Conservation (phyloP, 306 rosid species). For the Gastrolobium villosum region DNA sequence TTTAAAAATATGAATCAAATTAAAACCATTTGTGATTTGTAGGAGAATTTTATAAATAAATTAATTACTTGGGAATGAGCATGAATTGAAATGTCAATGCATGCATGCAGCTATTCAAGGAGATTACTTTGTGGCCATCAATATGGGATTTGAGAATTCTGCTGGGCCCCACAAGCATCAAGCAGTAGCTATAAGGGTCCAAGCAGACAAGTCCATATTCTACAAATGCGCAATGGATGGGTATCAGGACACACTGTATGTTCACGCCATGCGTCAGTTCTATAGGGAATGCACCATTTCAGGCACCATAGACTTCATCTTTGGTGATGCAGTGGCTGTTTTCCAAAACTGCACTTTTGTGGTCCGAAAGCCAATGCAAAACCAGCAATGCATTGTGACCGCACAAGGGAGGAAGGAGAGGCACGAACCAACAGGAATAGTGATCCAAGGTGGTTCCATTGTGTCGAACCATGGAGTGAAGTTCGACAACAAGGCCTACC, state of each 20-base stretch:
- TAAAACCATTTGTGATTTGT: not conserved
- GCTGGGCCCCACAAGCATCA: constrained; percentile 76
- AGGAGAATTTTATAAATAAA: not conserved
- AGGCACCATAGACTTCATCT: constrained; percentile 79
- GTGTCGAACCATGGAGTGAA: constrained; percentile 25
- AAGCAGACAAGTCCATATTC: constrained; percentile 68
- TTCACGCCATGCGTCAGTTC: constrained; percentile 76
- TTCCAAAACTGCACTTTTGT: constrained; percentile 81
- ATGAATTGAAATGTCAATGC: not conserved
- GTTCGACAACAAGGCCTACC: constrained; percentile 45
- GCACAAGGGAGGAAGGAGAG: constrained; percentile 78
- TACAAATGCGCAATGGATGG: constrained; percentile 73
- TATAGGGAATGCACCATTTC: constrained; percentile 76
- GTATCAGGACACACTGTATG: constrained; percentile 76
- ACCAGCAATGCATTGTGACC: constrained; percentile 71
- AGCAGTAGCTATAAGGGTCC: constrained; percentile 82
- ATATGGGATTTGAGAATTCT: constrained; percentile 75
- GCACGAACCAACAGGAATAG: constrained; percentile 65
- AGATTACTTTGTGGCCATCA: constrained; percentile 62
- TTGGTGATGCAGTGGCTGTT: constrained; percentile 66
- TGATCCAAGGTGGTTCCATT: constrained; percentile 59
- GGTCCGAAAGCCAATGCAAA: constrained; percentile 61
- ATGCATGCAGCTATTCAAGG: constrained; percentile 61
- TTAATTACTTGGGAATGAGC: not conserved
- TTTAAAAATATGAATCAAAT: too few species aligned